Percentiles rank a stretch among this genome's conserved stretches.
These are phyloP conservation scores for Cucumis hystrix DNA, from an alignment of 306 rosid species.

Conservation along the genomic window DNA sequence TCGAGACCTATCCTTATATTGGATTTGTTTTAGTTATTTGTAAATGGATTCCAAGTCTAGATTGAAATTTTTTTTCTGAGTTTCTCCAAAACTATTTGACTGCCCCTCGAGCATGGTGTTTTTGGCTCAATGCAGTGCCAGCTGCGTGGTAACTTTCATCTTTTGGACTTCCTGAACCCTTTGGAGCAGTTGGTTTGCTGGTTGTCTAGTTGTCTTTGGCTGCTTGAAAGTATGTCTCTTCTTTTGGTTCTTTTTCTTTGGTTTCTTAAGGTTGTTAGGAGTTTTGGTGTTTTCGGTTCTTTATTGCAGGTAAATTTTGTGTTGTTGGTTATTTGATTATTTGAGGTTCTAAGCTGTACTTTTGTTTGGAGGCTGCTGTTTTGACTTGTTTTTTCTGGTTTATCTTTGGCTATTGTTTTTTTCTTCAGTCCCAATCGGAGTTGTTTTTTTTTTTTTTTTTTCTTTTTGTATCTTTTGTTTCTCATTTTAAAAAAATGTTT, in stretches of 20 bases:
- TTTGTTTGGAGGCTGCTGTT: not conserved
- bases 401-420: not conserved
- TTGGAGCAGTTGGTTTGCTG: not conserved
- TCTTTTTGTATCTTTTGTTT: too few relatives aligned
- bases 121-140: too few relatives aligned
- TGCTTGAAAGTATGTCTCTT: not conserved
- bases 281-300: not conserved
- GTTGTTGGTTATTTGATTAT: not conserved
- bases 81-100: too few relatives aligned
- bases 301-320: not conserved
- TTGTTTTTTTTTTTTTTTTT: too few relatives aligned
- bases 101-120: too few relatives aligned
- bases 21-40: not conserved
- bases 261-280: not conserved
- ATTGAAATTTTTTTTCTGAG: too few relatives aligned
- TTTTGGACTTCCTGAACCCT: too few relatives aligned
- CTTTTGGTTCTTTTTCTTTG: not conserved
- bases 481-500: too few relatives aligned
- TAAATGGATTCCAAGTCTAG: not conserved
- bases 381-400: not conserved
- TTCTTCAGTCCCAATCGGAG: not conserved
- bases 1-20: not conserved
- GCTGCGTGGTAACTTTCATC: too few relatives aligned
- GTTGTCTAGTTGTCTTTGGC: not conserved
- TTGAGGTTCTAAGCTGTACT: not conserved